Evolutionary conservation across 2,329 filamentous ascomycete genomes (phyloP).

Genomic region (Botrytis sinoallii): DNA sequence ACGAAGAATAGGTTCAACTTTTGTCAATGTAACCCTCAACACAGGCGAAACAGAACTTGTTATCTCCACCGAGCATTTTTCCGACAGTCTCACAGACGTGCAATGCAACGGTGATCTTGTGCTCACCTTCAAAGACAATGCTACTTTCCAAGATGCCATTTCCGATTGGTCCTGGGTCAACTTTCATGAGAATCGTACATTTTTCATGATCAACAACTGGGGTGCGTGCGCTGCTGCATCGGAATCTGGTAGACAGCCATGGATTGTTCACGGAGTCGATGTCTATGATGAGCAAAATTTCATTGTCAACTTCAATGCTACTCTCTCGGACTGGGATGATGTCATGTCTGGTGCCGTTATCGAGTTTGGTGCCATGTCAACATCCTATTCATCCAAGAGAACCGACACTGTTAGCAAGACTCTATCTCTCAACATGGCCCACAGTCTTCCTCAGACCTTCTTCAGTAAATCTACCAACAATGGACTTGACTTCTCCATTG

Average conservation of each 20-base stretch:
- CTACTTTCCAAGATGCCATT: conserved; percentile 16
- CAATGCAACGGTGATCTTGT: conserved; percentile 10
- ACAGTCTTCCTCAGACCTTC: conserved; percentile 14
- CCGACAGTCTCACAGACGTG: conserved; percentile 5
- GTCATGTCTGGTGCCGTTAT: conserved; percentile 12
- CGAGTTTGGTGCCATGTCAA: conserved; percentile 4
- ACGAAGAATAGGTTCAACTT: conserved; percentile 8
- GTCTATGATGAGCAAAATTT: conserved; percentile 17
- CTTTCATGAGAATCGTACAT: conserved; percentile 17
- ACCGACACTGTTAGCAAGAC: background rate
- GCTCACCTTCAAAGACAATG: conserved; percentile 14
- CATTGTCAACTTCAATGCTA: conserved; percentile 20
- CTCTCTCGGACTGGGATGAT: conserved; percentile 15
- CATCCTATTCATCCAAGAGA: conserved; percentile 1
- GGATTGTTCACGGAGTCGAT: conserved; percentile 15
- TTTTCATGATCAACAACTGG: conserved; percentile 20
- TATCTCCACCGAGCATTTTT: conserved; percentile 17
- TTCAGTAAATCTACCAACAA: conserved; percentile 15
- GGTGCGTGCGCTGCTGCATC: conserved; percentile 4
- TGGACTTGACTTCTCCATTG: conserved; percentile 17
- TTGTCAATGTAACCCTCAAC: conserved; percentile 19
- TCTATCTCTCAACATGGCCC: background rate
- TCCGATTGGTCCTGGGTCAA: conserved; percentile 20
- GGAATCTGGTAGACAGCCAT: conserved; percentile 18
- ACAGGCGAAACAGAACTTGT: conserved; percentile 17